Evolutionary conservation across 73 alveolate genomes (phyloP).

Genomic region (Symbiodinium natans): DNA sequence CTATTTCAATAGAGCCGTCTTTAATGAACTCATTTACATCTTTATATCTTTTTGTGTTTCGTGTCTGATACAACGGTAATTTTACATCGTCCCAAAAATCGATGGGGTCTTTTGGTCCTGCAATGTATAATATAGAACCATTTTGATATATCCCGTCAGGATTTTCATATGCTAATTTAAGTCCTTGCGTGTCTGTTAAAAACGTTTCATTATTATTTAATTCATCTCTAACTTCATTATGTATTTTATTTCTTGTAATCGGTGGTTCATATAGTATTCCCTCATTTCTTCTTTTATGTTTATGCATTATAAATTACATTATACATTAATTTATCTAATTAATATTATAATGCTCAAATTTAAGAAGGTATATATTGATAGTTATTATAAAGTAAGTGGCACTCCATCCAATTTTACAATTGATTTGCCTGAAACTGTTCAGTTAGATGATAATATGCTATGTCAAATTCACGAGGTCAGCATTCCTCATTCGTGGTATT

Average conservation of each 20-base stretch:
- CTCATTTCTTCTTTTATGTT: neutral
- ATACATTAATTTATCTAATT: neutral
- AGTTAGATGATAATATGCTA: neutral
- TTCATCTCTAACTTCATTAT: neutral
- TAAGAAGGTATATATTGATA: neutral
- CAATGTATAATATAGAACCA: neutral
- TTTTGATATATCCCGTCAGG: no score
- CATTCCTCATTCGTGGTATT: neutral
- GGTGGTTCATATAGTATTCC: neutral
- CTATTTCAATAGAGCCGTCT: neutral
- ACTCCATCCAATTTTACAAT: neutral
- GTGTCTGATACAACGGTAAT: neutral
- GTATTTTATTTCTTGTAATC: neutral
- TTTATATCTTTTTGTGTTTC: neutral
- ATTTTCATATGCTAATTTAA: neutral
- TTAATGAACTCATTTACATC: neutral
- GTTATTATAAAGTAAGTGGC: neutral
- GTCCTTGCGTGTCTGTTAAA: neutral
- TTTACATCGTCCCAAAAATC: neutral
- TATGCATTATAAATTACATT: neutral
- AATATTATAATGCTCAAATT: neutral
- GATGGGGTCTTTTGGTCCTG: neutral
- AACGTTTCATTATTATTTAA: no score
- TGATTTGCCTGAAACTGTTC: neutral
- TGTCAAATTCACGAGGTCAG: neutral